Evolutionary conservation across 352 stramenopile genomes (phyloP).

Genomic region (Hyaloperonospora arabidopsidis): DNA sequence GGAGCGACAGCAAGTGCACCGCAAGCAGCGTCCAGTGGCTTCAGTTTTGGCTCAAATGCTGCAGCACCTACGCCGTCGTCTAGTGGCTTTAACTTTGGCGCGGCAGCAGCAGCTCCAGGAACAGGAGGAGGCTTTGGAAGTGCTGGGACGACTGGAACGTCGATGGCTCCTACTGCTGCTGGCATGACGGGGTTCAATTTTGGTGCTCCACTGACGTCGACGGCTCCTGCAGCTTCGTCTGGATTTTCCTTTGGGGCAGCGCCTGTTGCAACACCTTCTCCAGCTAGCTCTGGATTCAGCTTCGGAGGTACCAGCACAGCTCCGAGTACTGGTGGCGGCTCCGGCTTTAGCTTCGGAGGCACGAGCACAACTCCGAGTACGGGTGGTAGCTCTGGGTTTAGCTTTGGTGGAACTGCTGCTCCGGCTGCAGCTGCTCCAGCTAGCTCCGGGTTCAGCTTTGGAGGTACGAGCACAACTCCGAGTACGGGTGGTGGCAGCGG

Average conservation of each 20-base stretch:
- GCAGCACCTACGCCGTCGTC: conserved; percentile 14
- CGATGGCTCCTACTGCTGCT: conserved; percentile 17
- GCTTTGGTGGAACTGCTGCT: too few relatives aligned
- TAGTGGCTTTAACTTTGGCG: conserved; percentile 27
- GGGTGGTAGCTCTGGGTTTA: too few relatives aligned
- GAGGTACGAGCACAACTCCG: too few relatives aligned
- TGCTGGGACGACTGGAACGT: conserved; percentile 10
- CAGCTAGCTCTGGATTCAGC: neutral
- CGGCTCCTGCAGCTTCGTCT: neutral
- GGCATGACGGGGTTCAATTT: conserved; percentile 25
- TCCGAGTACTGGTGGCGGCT: too few relatives aligned
- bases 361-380: too few relatives aligned
- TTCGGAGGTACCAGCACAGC: neutral
- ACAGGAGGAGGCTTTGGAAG: conserved; percentile 26
- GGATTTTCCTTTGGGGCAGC: neutral
- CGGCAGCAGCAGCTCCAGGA: conserved; percentile 13
- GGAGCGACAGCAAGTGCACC: conserved; percentile 31
- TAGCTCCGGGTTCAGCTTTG: too few relatives aligned
- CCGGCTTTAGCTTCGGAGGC: too few relatives aligned
- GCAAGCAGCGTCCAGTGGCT: conserved; percentile 27
- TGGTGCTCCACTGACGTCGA: neutral
- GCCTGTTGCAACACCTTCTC: neutral
- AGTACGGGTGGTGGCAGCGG: too few relatives aligned
- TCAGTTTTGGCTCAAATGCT: conserved; percentile 36
- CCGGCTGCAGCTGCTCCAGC: too few relatives aligned